phyloP scores from a whole-genome alignment of 148 eudicot species.

The Vaccinium macrocarpon region DNA sequence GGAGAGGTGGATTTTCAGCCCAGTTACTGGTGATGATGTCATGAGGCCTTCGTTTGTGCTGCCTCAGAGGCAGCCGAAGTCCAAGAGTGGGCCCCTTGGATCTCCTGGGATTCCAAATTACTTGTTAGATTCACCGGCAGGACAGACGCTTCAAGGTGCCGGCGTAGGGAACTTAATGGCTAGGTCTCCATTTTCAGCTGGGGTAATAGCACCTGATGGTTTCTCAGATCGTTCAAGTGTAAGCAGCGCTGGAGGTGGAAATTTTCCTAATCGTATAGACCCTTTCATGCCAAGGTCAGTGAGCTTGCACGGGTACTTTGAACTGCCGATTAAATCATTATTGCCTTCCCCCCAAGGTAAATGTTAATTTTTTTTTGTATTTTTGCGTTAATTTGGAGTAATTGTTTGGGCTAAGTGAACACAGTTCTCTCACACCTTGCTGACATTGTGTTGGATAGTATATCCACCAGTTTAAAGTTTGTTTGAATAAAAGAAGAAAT shows the following conservation, averaged over 20 bases:
- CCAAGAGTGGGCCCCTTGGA: constrained; percentile 96
- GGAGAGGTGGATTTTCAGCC: constrained; percentile 96
- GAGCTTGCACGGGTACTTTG: constrained; percentile 87
- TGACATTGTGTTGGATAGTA: not conserved
- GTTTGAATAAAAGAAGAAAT: not conserved
- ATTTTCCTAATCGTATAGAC: constrained; percentile 32
- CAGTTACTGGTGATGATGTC: constrained; percentile 55
- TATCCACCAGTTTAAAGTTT: not conserved
- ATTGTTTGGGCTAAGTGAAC: not conserved
- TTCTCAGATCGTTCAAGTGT: constrained; percentile 37
- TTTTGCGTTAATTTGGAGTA: not conserved
- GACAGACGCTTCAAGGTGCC: constrained; percentile 49
- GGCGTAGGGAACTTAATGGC: constrained; percentile 37
- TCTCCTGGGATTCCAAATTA: constrained; percentile 63
- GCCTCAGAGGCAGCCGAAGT: constrained; percentile 54
- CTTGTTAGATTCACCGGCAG: constrained; percentile 63
- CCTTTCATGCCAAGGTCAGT: constrained; percentile 80
- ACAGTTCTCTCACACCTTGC: not conserved
- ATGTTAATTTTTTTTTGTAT: constrained; percentile 4
- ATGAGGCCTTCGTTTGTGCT: constrained; percentile 51
- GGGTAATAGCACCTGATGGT: constrained; percentile 51
- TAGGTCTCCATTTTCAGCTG: constrained; percentile 67
- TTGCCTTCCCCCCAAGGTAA: constrained; percentile 51
- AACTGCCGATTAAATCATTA: constrained; percentile 50
- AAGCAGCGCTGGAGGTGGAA: constrained; percentile 27